Evolutionary conservation across 306 rosid species (phyloP), one percentile per base, ranked within the genome.

Genomic region (Lablab purpureus): DNA sequence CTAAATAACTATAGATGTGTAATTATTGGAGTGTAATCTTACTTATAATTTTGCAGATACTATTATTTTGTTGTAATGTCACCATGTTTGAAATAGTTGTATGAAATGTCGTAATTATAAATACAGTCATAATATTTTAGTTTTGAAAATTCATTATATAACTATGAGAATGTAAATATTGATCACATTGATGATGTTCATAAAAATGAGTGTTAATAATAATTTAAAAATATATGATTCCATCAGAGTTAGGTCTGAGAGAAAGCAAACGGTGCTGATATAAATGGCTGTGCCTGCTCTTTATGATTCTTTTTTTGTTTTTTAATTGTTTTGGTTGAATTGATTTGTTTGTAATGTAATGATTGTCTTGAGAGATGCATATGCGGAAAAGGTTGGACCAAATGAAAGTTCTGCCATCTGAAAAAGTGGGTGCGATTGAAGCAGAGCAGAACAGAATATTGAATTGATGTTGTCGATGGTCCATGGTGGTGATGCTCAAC

Each of bases 351-450:
- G 72, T 8, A n/a, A 46, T 50, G 74, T 17, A 66, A 77, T 77
- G 19, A 77, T 77, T 77, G 41, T 36, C 3, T 30, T 77, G 41
- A 40, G 56, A 67, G 58, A 67, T 67, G 82, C 56, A 68, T 60
- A 60, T 78, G 75, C 43, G 46, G 55, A 17, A 8, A 27, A 22
- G 80, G 80, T 52, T 78, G 82, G 82, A 78, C 76, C 76, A 56
- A 55, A 56, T 68, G 76, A 68, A 78, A 78, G 82, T 78, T 73
- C 37, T 54, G 67, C 30, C 75, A 15, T 37, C 81, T 54, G 74
- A 77, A 77, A 77, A 77, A 51, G 81, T 77, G 55, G 66, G 41
- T 47, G 73, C 72, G 22, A 30, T 63, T 63, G 11, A 47, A 49
- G 65, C 74, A 77, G 56, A 58, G 49, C 71, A 74, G 17, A 74